Conservation (phyloP, 768 basidiomycete species). For the Lyophyllum semitale region DNA sequence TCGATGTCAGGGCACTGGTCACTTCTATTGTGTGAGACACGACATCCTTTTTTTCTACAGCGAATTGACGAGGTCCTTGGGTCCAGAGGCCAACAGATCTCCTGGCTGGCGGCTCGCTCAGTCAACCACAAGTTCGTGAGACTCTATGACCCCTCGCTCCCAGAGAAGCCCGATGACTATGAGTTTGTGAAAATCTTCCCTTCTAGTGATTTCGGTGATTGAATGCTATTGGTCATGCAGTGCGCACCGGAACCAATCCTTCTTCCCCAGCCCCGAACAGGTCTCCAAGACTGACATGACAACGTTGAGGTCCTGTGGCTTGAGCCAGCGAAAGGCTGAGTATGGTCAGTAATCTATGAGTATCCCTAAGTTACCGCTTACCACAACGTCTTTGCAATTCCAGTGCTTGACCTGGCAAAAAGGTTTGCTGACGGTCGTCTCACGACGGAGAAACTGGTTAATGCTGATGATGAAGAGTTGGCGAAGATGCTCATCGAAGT, state of each 20-base stretch:
- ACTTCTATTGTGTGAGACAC: slow-evolving; percentile 68
- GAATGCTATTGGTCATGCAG: slow-evolving; percentile 12
- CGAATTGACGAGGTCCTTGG: not conserved
- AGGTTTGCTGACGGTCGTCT: slow-evolving; percentile 83
- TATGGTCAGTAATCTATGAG: slow-evolving; percentile 60
- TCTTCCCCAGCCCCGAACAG: slow-evolving; percentile 73
- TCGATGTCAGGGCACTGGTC: slow-evolving; percentile 55
- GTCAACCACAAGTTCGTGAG: slow-evolving; percentile 80
- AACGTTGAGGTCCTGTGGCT: slow-evolving; percentile 68
- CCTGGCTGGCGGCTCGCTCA: slow-evolving; percentile 83
- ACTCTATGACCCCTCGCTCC: slow-evolving; percentile 71
- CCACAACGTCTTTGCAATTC: not conserved
- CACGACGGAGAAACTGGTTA: slow-evolving; percentile 68
- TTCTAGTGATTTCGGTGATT: slow-evolving; percentile 7
- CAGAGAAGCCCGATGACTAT: slow-evolving; percentile 63
- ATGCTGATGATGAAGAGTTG: slow-evolving; percentile 77
- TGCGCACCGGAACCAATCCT: slow-evolving; percentile 25
- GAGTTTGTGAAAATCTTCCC: slow-evolving; percentile 30
- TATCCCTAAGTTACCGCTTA: not conserved
- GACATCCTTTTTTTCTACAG: not conserved
- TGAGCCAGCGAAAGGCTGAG: slow-evolving; percentile 87
- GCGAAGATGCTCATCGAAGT: slow-evolving; percentile 75
- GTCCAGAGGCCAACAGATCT: slow-evolving; percentile 75
- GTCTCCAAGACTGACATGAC: slow-evolving; percentile 62
- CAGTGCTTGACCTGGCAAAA: slow-evolving; percentile 78